Evolutionary conservation across 2,329 filamentous ascomycete genomes (phyloP).

Genomic region (Coleophoma cylindrospora): DNA sequence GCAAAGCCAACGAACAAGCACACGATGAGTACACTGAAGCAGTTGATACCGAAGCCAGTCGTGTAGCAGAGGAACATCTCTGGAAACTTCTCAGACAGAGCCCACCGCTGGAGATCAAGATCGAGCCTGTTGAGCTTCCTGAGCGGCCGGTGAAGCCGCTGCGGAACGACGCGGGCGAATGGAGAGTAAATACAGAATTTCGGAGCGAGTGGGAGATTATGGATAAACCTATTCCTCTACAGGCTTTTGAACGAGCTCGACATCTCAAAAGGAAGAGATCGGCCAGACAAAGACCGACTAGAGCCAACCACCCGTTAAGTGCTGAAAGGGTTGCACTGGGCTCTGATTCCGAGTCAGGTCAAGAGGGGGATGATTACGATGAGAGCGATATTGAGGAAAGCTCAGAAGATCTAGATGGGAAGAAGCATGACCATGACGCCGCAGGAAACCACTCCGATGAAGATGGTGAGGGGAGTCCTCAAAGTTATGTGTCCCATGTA

Average conservation of each 20-base stretch:
- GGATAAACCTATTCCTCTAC: slow-evolving; percentile 11
- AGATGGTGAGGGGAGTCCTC: not conserved
- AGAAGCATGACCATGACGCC: not conserved
- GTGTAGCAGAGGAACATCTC: slow-evolving; percentile 19
- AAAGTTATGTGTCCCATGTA: not conserved
- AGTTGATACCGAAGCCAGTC: slow-evolving; percentile 18
- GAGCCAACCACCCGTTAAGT: too few species aligned
- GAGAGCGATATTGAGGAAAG: not conserved
- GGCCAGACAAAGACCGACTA: not conserved
- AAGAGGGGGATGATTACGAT: not conserved
- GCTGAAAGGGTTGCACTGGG: too few species aligned
- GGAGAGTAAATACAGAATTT: slow-evolving; percentile 21
- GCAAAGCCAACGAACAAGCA: slow-evolving; percentile 6
- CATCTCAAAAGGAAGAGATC: not conserved
- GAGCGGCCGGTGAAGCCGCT: slow-evolving; percentile 1
- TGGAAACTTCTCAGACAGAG: slow-evolving; percentile 22
- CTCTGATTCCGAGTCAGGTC: not conserved
- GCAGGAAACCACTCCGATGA: not conserved
- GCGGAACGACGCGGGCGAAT: slow-evolving; percentile 8
- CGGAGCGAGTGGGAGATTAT: slow-evolving; percentile 25
- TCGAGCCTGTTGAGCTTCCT: slow-evolving; percentile 4
- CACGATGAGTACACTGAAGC: slow-evolving; percentile 20
- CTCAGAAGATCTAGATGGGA: not conserved
- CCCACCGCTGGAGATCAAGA: slow-evolving; percentile 19
- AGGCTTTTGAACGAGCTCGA: slow-evolving; percentile 10